Conservation (phyloP, 305 asterid genomes). For the Withania somnifera region DNA sequence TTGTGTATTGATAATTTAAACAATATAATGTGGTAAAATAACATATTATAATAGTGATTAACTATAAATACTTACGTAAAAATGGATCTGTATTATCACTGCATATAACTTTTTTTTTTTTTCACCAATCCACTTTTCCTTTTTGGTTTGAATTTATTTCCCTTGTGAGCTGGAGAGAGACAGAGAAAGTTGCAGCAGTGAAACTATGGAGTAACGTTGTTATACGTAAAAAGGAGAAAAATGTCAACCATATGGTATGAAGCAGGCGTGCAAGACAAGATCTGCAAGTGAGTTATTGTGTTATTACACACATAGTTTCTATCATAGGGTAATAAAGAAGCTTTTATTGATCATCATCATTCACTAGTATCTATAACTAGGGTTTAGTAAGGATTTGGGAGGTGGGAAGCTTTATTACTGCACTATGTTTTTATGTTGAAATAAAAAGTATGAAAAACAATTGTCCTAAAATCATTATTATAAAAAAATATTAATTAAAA, state of each 20-base stretch:
- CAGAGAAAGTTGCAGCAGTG: background rate
- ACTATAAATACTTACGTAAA: no score
- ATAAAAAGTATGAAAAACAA: background rate
- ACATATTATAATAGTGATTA: no score
- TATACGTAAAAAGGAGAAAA: background rate
- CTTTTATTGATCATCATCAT: background rate
- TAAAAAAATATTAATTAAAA: no score
- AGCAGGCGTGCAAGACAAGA: constrained; percentile 19
- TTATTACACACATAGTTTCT: background rate
- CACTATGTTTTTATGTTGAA: background rate
- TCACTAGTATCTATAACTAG: background rate
- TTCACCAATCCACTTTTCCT: background rate
- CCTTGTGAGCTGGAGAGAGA: background rate
- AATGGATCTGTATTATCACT: no score
- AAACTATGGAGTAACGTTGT: background rate
- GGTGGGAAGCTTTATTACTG: background rate
- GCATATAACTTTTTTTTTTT: no score
- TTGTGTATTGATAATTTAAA: background rate
- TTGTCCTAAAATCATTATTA: background rate
- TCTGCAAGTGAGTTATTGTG: constrained; percentile 10
- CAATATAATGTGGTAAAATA: no score
- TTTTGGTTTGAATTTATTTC: background rate
- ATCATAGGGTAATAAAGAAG: background rate
- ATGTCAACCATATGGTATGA: background rate
- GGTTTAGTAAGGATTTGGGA: background rate